Conservation (phyloP, 495 filamentous ascomycete genomes). For the Talaromyces trachyspermus region DNA sequence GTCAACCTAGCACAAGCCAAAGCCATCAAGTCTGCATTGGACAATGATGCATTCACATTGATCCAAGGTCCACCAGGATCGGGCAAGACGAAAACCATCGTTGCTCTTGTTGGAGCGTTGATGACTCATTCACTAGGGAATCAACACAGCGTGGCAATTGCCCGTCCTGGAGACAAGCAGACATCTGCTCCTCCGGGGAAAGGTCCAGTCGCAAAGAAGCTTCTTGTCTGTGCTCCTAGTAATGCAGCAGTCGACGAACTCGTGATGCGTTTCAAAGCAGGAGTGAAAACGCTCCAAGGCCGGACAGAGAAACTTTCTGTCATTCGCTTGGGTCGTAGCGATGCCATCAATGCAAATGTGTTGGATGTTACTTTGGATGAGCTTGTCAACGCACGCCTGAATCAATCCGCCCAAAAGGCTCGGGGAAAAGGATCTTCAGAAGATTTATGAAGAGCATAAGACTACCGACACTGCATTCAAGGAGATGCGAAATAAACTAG, state of each 20-base stretch:
- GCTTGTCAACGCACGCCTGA: constrained; percentile 69
- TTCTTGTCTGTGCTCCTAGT: constrained; percentile 91
- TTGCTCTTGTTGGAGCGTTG: constrained; percentile 88
- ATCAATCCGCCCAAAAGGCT: constrained; percentile 30
- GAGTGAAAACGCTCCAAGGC: constrained; percentile 72
- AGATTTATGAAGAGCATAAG: constrained; percentile 77
- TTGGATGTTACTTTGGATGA: constrained; percentile 91
- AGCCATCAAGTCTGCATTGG: constrained; percentile 81
- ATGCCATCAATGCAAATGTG: constrained; percentile 87
- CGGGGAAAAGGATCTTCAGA: constrained; percentile 55
- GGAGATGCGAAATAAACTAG: constrained; percentile 57
- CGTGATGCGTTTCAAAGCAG: constrained; percentile 84
- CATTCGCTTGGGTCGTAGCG: constrained; percentile 82
- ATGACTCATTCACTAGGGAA: constrained; percentile 54
- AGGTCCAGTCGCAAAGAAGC: constrained; percentile 59
- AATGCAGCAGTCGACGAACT: constrained; percentile 97
- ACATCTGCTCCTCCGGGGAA: constrained; percentile 15
- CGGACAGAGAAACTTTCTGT: constrained; percentile 67
- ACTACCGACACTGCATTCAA: constrained; percentile 63
- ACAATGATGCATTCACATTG: constrained; percentile 92
- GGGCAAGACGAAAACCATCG: constrained; percentile 96
- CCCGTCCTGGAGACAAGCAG: constrained; percentile 33
- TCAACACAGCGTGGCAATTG: constrained; percentile 40
- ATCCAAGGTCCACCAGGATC: constrained; percentile 95
- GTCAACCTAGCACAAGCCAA: constrained; percentile 89